Base-by-base conservation (phyloP, 1,139 yeast species). In the Lodderomyces orthopsilosis region DNA sequence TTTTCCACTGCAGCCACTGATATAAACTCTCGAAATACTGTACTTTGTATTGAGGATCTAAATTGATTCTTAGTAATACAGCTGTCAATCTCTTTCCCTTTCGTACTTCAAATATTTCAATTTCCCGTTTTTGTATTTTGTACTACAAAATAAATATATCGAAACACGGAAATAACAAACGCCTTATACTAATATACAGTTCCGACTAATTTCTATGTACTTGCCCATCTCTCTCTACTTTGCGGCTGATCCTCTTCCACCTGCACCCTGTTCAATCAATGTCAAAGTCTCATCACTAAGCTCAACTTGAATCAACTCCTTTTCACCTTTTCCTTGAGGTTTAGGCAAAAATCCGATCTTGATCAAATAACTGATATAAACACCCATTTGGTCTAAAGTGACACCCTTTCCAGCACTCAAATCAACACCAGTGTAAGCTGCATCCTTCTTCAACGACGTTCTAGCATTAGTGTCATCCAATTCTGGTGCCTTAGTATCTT, bases 401-500 rank as follows among this genome's bases (percentile, higher is more conserved):
- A 90, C 85, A 37, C 97, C 97, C 47, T 68, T 74, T 12, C 96
- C 97, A 0, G 63, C 61, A 41, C 88, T 76, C 27, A 63, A 68
- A 54, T 88, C 95, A 38, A 64, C 74, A 4, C 86, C 88, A 4
- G 89, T 77, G 80, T 82, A 78, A 24, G 58, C 57, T 4, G 71
- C 66, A 58, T 91, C 96, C 24, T 62, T 66, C 46, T 65, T 68
- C 58, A 93, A 78, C 0, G 94, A 77, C 22, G 62, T 62, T 13
- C 74, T 75, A 0, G 98, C 87, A 59, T 93, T 91, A 4, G 76
- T 46, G 55, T 93, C 98, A 59, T 90, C 96, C 54, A 93, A 75
- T 62, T 91, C 97, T 2, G 98, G 98, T 8, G 98, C 98, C 64
- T 84, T 86, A 38, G 97, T 87, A 60, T 83, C 84, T 51, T 84